These are phyloP conservation scores for Hypoxylon sp. DNA, from an alignment of 2,329 filamentous ascomycete species.

Conservation along the genomic window DNA sequence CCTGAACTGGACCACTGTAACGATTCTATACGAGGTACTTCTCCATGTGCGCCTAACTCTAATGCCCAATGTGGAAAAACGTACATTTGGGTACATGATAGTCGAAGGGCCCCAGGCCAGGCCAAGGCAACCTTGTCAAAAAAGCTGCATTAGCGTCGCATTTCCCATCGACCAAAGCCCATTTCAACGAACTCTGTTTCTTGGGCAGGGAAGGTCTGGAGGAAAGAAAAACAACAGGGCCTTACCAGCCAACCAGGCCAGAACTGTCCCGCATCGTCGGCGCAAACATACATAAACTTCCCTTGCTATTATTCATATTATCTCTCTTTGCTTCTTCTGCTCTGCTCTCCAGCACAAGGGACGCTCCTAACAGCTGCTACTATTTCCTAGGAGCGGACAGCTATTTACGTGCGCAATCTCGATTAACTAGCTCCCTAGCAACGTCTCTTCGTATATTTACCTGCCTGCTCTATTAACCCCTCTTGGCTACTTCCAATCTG, in stretches of 20 bases:
- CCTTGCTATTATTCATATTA: slow-evolving; percentile 7
- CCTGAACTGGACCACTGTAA: background rate
- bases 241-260: slow-evolving; percentile 20
- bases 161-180: slow-evolving; percentile 25
- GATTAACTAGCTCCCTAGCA: background rate
- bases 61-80: slow-evolving; percentile 1
- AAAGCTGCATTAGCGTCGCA: slow-evolving; percentile 35
- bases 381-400: slow-evolving; percentile 1
- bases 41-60: slow-evolving; percentile 5
- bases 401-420: background rate
- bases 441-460: slow-evolving; percentile 1
- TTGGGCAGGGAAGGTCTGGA: slow-evolving; percentile 20
- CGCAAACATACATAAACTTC: slow-evolving; percentile 17
- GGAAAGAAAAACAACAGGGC: slow-evolving; percentile 19
- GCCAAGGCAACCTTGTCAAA: slow-evolving; percentile 26
- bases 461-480: slow-evolving; percentile 22
- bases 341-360: background rate
- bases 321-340: background rate
- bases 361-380: background rate
- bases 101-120: slow-evolving; percentile 13
- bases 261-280: slow-evolving; percentile 22
- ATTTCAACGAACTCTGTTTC: slow-evolving; percentile 31
- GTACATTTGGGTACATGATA: slow-evolving; percentile 9
- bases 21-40: slow-evolving; percentile 3
- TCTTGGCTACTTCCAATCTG: slow-evolving; percentile 23